Evolutionary conservation across 768 basidiomycete genomes (phyloP).

Genomic region (Tricholoma sp.): DNA sequence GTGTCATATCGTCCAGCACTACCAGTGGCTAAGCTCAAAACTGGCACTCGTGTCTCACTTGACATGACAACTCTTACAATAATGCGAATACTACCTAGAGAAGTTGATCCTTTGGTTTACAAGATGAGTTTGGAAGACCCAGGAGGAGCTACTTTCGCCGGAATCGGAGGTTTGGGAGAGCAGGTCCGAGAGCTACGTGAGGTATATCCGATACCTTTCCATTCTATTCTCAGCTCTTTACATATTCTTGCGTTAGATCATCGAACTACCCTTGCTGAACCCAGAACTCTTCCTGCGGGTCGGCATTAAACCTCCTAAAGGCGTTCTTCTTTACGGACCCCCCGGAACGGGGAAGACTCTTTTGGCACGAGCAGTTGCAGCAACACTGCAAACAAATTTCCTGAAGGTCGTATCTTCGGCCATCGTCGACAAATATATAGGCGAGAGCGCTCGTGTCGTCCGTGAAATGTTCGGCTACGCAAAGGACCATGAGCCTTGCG

Average conservation of each 20-base stretch:
- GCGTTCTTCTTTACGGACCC: conserved; percentile 93
- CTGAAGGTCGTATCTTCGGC: conserved; percentile 98
- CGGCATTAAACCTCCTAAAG: conserved; percentile 94
- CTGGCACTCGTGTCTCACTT: conserved; percentile 91
- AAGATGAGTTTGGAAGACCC: conserved; percentile 99
- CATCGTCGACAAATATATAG: conserved; percentile 98
- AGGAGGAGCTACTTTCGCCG: conserved; percentile 91
- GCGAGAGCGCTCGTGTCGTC: conserved; percentile 93
- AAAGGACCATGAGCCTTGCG: conserved; percentile 94
- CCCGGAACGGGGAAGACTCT: conserved; percentile 97
- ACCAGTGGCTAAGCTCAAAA: conserved; percentile 87
- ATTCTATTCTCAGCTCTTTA: background rate
- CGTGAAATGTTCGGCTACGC: conserved; percentile 99
- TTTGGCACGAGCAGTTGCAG: conserved; percentile 93
- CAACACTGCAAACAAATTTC: conserved; percentile 93
- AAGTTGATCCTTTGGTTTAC: conserved; percentile 97
- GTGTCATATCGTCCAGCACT: conserved; percentile 94
- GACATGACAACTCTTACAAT: conserved; percentile 99
- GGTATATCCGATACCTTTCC: conserved; percentile 36
- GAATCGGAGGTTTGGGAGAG: conserved; percentile 92
- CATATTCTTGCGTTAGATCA: conserved; percentile 52
- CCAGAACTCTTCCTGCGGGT: conserved; percentile 95
- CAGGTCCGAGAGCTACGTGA: conserved; percentile 97
- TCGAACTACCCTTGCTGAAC: conserved; percentile 90
- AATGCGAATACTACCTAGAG: conserved; percentile 96